Evolutionary conservation across 495 filamentous ascomycete genomes (phyloP).

Genomic region (Podospora conica): DNA sequence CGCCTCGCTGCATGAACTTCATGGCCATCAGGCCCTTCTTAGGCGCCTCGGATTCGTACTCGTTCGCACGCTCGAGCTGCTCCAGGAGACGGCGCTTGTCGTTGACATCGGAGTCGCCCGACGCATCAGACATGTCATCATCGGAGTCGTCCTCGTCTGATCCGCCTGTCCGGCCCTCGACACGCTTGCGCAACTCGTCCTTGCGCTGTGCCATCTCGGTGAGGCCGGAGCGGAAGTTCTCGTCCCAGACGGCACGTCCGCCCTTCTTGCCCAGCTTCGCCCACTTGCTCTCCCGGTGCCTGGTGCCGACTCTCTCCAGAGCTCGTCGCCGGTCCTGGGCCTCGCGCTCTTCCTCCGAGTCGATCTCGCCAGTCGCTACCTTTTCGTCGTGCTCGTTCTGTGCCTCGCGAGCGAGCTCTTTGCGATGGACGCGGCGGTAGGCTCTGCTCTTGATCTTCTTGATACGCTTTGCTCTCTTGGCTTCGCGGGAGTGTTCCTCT

Average conservation of each 20-base stretch:
- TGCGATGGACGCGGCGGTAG: slow-evolving; percentile 85
- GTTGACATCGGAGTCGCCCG: slow-evolving; percentile 45
- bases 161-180: slow-evolving; percentile 68
- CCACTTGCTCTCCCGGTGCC: slow-evolving; percentile 91
- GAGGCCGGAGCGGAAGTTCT: slow-evolving; percentile 68
- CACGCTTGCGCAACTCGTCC: slow-evolving; percentile 76
- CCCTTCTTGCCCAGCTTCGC: slow-evolving; percentile 80
- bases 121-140: slow-evolving; percentile 46
- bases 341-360: slow-evolving; percentile 71
- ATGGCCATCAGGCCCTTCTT: slow-evolving; percentile 55
- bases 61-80: slow-evolving; percentile 48
- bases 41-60: slow-evolving; percentile 32
- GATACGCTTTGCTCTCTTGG: slow-evolving; percentile 79
- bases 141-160: slow-evolving; percentile 47
- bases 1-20: slow-evolving; percentile 91
- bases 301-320: slow-evolving; percentile 79
- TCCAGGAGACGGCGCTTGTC: slow-evolving; percentile 53
- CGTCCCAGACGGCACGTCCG: slow-evolving; percentile 75
- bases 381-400: slow-evolving; percentile 66
- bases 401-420: slow-evolving; percentile 67
- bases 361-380: slow-evolving; percentile 56
- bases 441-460: slow-evolving; percentile 98
- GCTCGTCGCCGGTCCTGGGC: slow-evolving; percentile 72
- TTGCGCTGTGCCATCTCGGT: slow-evolving; percentile 77
- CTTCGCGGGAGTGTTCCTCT: slow-evolving; percentile 87